These are phyloP conservation scores for Tetramitus jugosus DNA, from an alignment of 208 protist species.

Conservation along the genomic window DNA sequence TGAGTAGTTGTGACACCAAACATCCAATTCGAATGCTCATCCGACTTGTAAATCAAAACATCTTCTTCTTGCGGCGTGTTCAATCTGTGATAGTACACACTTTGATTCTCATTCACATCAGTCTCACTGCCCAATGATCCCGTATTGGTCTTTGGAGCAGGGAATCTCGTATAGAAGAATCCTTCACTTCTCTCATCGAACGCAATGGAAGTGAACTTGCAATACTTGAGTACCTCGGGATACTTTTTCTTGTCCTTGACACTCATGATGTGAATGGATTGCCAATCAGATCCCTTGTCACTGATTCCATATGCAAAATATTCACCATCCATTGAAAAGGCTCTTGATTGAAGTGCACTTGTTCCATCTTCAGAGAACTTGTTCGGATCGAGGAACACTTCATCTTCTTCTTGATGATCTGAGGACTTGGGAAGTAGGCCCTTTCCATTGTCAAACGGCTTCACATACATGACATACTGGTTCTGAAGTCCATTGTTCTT, in stretches of 20 bases:
- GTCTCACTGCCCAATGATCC: conserved; percentile 59
- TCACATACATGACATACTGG: conserved; percentile 60
- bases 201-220: conserved; percentile 70
- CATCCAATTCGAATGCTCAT: conserved; percentile 61
- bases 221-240: conserved; percentile 61
- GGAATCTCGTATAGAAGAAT: conserved; percentile 82
- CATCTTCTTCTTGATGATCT: conserved; percentile 35
- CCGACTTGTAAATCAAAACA: conserved; percentile 53
- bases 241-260: conserved; percentile 50
- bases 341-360: conserved; percentile 47
- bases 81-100: conserved; percentile 73
- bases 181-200: conserved; percentile 63
- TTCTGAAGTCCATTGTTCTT: conserved; percentile 82
- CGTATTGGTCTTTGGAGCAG: conserved; percentile 46
- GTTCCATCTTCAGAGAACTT: conserved; percentile 69
- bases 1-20: conserved; percentile 57
- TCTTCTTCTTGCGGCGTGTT: conserved; percentile 65
- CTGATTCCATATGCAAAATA: conserved; percentile 68
- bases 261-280: conserved; percentile 59
- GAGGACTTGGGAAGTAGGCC: no score
- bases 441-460: no score
- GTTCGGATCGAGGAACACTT: conserved; percentile 79
- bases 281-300: conserved; percentile 79
- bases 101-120: conserved; percentile 57
- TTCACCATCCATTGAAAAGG: conserved; percentile 61